Percentiles rank a stretch among this genome's conserved stretches.
Evolutionary conservation across 495 filamentous ascomycete species (phyloP).

Genomic region (Pseudomonodictys pantanalensis): DNA sequence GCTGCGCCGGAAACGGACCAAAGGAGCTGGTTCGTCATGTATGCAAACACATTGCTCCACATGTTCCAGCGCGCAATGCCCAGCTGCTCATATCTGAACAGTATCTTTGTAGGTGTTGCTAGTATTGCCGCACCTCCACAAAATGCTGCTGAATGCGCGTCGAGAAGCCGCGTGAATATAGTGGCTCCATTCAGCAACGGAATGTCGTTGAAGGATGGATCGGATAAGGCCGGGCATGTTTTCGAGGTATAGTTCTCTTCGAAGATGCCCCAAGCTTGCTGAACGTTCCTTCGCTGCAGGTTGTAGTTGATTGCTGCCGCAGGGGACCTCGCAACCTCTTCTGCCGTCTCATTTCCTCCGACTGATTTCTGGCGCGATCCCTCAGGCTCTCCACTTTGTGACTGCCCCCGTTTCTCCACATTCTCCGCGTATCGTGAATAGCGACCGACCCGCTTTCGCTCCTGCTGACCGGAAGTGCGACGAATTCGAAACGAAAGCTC

Average conservation of each 20-base stretch:
- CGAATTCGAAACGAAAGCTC: too few species aligned
- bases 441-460: background rate
- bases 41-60: conserved; percentile 13
- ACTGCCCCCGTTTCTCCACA: background rate
- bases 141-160: conserved; percentile 1
- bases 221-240: background rate
- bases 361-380: too few species aligned
- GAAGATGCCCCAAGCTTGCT: conserved; percentile 45
- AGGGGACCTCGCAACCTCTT: background rate
- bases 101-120: conserved; percentile 15
- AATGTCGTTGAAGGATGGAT: conserved; percentile 5
- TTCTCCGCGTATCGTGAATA: conserved; percentile 1
- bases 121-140: background rate
- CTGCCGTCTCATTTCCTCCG: too few species aligned
- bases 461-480: background rate
- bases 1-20: background rate
- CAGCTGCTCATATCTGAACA: conserved; percentile 18
- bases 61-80: conserved; percentile 9
- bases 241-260: conserved; percentile 29
- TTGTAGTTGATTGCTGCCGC: background rate
- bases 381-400: too few species aligned
- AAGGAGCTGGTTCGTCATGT: conserved; percentile 7
- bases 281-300: conserved; percentile 34
- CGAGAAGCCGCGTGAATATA: conserved; percentile 13
- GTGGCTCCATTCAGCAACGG: background rate